Conservation (phyloP, 208 protist genomes). For the Angomonas ambiguus region DNA sequence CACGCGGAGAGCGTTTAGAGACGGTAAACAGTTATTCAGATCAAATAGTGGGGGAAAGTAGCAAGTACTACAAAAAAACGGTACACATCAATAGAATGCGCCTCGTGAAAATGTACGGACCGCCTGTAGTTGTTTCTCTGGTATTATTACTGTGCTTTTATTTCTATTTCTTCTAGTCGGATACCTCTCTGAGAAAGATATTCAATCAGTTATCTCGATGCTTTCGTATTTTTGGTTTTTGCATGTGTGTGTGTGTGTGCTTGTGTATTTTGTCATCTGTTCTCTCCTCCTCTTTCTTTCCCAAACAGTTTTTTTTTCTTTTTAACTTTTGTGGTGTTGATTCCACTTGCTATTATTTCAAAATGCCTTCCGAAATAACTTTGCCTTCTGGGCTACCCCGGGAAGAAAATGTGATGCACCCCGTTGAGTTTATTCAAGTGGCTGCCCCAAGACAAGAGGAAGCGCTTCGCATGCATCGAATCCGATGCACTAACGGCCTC, state of each 20-base stretch:
- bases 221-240: too few species aligned
- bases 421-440: constrained; percentile 83
- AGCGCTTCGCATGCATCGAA: constrained; percentile 74
- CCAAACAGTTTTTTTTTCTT: constrained; percentile 12
- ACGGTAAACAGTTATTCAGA: constrained; percentile 86
- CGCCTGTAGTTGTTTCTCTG: constrained; percentile 57
- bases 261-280: not conserved
- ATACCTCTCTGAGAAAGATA: too few species aligned
- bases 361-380: constrained; percentile 29
- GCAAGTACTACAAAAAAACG: constrained; percentile 82
- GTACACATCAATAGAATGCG: constrained; percentile 89
- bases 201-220: too few species aligned
- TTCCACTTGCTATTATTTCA: not conserved
- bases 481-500: constrained; percentile 74
- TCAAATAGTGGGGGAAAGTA: constrained; percentile 76
- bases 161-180: constrained; percentile 71
- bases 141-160: constrained; percentile 75
- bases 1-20: constrained; percentile 83
- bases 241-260: not conserved
- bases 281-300: not conserved
- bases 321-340: constrained; percentile 4
- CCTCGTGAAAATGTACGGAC: constrained; percentile 77
- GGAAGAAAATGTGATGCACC: constrained; percentile 75
- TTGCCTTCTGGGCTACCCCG: constrained; percentile 36
- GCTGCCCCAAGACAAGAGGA: constrained; percentile 61